Evolutionary conservation across 257 asterid genomes (phyloP), one percentile per base, ranked within the genome.

Genomic region (Jacaranda copaia): DNA sequence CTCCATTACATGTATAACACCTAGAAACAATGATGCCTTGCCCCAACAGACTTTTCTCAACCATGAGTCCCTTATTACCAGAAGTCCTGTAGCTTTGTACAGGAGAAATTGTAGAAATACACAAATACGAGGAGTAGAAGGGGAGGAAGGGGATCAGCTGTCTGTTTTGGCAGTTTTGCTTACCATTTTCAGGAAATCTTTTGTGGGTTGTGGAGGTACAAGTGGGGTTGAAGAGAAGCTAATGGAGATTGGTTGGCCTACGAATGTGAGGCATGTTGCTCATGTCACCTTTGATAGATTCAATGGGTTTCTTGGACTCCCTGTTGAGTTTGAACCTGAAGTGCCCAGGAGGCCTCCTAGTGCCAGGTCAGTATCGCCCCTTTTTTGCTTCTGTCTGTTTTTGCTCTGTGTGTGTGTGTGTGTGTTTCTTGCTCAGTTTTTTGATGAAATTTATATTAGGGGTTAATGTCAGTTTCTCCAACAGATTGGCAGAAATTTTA

Each of bases 221-320:
- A 71, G 73, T 46, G 85, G 67, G 69, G 25, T 53, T 25, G 82
- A 79, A 18, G 80, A 84, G 51, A 16, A 64, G 36, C 25, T 70
- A 1, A 81, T 86, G 89, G 89, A 86, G 65, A 86, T 86, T 72
- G 87, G 89, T 45, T 61, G 69, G 65, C 89, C 89, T n/a, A 68
- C 89, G 3, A 74, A 86, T 76, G 86, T 83, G 1, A 77, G 85
- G 66, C 89, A 86, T 79, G 83, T 86, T 63, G 86, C 87, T n/a
- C 89, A 86, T 79, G 89, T 86, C 43, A 86, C 89, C 6, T 86
- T 80, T 65, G 89, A 86, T 63, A 72, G 86, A 73, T 86, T 86
- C 35, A 75, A 84, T 74, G 88, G 90, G 3, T 86, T 86, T 63
- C 80, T 81, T 45, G 88, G 90, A 0, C 72, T 86, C 6, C 88